Evolutionary conservation across 2,329 filamentous ascomycete species (phyloP).

Genomic region (Neonectria neomacrospora): DNA sequence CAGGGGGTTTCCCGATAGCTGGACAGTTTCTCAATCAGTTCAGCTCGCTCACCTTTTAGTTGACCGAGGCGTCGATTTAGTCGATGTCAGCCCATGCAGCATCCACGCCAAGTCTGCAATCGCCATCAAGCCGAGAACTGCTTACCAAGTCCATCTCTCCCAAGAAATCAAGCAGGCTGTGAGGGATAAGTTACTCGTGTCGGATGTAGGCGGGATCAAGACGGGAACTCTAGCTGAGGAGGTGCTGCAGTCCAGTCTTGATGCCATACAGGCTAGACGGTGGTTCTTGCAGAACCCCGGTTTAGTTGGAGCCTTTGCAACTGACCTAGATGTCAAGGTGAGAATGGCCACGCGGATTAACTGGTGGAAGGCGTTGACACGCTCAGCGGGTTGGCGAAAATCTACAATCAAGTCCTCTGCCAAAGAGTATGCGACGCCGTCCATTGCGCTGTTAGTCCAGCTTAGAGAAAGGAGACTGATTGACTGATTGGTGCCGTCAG

Average conservation of each 20-base stretch:
- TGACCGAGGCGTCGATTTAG: slow-evolving; percentile 74
- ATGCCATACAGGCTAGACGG: slow-evolving; percentile 61
- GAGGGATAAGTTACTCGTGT: slow-evolving; percentile 64
- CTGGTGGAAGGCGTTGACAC: slow-evolving; percentile 4
- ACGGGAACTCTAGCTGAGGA: slow-evolving; percentile 58
- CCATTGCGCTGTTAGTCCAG: slow-evolving; percentile 1
- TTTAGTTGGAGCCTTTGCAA: slow-evolving; percentile 63
- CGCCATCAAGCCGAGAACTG: slow-evolving; percentile 49
- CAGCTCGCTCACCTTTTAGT: slow-evolving; percentile 71
- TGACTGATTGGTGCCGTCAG: slow-evolving; percentile 8
- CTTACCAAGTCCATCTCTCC: slow-evolving; percentile 77
- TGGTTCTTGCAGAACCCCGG: slow-evolving; percentile 69
- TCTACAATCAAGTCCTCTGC: slow-evolving; percentile 1
- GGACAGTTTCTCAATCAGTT: slow-evolving; percentile 73
- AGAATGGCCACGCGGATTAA: neutral
- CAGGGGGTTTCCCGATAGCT: slow-evolving; percentile 60
- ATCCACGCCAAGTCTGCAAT: slow-evolving; percentile 69
- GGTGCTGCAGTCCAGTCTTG: slow-evolving; percentile 58
- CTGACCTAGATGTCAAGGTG: slow-evolving; percentile 61
- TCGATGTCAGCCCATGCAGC: slow-evolving; percentile 78
- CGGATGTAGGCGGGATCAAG: slow-evolving; percentile 60
- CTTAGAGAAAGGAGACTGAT: neutral
- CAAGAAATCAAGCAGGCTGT: slow-evolving; percentile 76
- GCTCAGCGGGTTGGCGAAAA: neutral
- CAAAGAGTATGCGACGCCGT: neutral